These are phyloP conservation scores for Aspergillus sp. DNA, from an alignment of 2,329 filamentous ascomycete genomes.

Conservation along the genomic window DNA sequence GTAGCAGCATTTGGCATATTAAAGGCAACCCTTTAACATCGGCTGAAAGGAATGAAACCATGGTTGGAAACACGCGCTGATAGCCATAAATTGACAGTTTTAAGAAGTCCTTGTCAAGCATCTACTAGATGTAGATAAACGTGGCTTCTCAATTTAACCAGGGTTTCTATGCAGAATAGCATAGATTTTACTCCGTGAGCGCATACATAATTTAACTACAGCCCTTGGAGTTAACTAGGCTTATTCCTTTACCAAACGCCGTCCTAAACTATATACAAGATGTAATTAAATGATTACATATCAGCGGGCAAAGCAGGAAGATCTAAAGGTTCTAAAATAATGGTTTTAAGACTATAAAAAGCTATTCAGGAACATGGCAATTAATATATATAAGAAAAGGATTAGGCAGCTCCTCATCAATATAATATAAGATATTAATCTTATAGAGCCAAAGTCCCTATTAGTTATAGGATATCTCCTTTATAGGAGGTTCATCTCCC, in stretches of 20 bases:
- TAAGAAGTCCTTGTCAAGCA: constrained; percentile 1
- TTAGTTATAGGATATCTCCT: too few relatives aligned
- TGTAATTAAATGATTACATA: too few relatives aligned
- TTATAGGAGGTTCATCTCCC: not conserved
- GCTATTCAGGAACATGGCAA: constrained; percentile 2
- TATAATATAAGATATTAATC: too few relatives aligned
- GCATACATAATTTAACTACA: not conserved
- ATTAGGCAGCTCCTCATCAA: too few relatives aligned
- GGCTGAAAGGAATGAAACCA: not conserved
- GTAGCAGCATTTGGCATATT: too few relatives aligned
- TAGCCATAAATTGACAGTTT: constrained; percentile 2
- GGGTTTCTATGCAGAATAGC: constrained; percentile 2
- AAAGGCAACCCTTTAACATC: too few relatives aligned
- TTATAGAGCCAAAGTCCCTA: too few relatives aligned
- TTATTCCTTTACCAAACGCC: not conserved
- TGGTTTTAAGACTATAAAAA: not conserved
- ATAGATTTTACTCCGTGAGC: not conserved
- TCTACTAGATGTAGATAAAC: constrained; percentile 3
- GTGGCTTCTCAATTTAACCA: not conserved
- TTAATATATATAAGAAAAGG: not conserved
- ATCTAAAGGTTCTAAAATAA: constrained; percentile 1
- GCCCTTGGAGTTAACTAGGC: not conserved
- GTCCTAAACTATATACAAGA: not conserved
- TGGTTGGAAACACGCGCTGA: too few relatives aligned
- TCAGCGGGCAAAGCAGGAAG: too few relatives aligned